Percentiles rank a stretch among this genome's conserved stretches.
phyloP scores from a whole-genome alignment of 169 alveolate genomes.

The Babesia ovata region DNA sequence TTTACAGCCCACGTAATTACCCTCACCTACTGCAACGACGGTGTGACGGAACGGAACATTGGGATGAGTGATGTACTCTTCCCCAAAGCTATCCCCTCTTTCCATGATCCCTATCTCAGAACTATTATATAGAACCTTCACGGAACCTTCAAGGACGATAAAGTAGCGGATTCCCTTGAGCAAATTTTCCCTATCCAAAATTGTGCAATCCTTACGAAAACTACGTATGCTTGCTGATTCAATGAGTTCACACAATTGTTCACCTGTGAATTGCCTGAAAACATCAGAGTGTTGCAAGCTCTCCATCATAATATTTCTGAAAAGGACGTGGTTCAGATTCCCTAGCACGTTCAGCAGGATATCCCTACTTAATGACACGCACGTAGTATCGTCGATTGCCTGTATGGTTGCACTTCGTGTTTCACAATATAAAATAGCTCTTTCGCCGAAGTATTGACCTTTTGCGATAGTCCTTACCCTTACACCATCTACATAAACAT shows the following conservation, averaged over 20 bases:
- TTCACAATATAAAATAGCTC: slow-evolving; percentile 89
- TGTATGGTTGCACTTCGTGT: slow-evolving; percentile 92
- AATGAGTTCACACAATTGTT: slow-evolving; percentile 76
- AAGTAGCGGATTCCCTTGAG: slow-evolving; percentile 81
- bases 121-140: slow-evolving; percentile 70
- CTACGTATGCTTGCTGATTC: slow-evolving; percentile 81
- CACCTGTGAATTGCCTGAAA: slow-evolving; percentile 82
- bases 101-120: slow-evolving; percentile 75
- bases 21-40: slow-evolving; percentile 65
- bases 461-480: slow-evolving; percentile 79
- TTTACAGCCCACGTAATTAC: slow-evolving; percentile 47
- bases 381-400: slow-evolving; percentile 83
- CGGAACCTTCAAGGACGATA: slow-evolving; percentile 87
- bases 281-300: slow-evolving; percentile 84
- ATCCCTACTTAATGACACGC: slow-evolving; percentile 84
- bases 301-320: slow-evolving; percentile 84
- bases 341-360: slow-evolving; percentile 84
- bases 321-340: slow-evolving; percentile 83
- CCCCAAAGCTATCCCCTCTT: slow-evolving; percentile 94
- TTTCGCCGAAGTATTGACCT: slow-evolving; percentile 94
- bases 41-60: slow-evolving; percentile 82
- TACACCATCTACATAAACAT: slow-evolving; percentile 79
- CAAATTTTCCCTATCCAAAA: slow-evolving; percentile 73
- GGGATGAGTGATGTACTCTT: slow-evolving; percentile 86
- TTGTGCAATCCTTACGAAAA: slow-evolving; percentile 68